phyloP scores from a whole-genome alignment of 441 rosid species.

The Syzygium syzygioides region DNA sequence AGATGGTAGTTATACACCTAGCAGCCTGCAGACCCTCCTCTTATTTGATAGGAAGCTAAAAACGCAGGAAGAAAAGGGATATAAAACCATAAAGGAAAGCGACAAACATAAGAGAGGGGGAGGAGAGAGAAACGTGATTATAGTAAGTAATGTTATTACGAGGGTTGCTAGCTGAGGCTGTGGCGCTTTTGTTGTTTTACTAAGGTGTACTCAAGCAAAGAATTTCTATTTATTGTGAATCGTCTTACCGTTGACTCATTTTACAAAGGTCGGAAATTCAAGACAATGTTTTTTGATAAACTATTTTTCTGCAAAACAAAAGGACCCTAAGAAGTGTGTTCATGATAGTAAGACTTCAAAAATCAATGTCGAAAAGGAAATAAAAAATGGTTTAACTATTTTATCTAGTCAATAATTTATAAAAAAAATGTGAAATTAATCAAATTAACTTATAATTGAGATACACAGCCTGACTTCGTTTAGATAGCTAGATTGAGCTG shows the following conservation, averaged over 20 bases:
- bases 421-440: neutral
- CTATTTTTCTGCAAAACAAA: neutral
- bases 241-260: too few relatives aligned
- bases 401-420: neutral
- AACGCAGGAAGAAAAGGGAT: neutral
- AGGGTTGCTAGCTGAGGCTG: too few relatives aligned
- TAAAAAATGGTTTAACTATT: neutral
- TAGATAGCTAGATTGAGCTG: too few relatives aligned
- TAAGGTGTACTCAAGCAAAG: too few relatives aligned
- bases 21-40: neutral
- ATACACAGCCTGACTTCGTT: too few relatives aligned
- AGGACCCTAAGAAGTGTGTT: neutral
- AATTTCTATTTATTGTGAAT: too few relatives aligned
- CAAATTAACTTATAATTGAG: neutral
- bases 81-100: neutral
- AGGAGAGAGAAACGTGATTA: neutral
- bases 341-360: too few relatives aligned
- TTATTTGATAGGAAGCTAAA: neutral
- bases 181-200: too few relatives aligned
- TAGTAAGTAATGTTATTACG: neutral
- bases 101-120: neutral
- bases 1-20: neutral
- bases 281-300: too few relatives aligned
- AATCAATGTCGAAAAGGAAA: neutral
- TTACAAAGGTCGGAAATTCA: too few relatives aligned